phyloP scores from a whole-genome alignment of 768 basidiomycete genomes.

The Lepiota subincarnata region DNA sequence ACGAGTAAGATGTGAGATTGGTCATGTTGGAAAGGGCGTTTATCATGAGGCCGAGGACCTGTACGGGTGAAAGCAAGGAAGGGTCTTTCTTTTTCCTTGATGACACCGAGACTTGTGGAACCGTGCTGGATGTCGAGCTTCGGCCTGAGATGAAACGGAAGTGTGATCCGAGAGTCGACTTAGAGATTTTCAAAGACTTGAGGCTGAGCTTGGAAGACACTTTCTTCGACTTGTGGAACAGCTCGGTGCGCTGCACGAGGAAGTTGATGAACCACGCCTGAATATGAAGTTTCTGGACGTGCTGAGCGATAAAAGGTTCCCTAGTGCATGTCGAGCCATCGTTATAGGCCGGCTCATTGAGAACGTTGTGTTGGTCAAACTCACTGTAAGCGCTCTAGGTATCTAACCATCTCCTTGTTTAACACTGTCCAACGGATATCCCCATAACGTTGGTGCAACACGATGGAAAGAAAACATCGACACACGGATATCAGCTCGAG shows the following conservation, averaged over 20 bases:
- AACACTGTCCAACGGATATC: background rate
- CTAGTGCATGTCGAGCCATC: background rate
- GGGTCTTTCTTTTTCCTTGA: no score
- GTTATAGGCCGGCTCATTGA: no score
- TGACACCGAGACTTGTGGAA: no score
- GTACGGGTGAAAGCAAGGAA: background rate
- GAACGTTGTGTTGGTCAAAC: background rate
- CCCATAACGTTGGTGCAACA: background rate
- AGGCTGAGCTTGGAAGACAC: no score
- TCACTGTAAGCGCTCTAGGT: background rate
- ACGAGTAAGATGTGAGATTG: conserved; percentile 1
- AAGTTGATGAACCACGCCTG: conserved; percentile 39
- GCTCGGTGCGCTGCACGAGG: conserved; percentile 18
- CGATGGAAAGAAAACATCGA: background rate
- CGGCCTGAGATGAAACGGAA: no score
- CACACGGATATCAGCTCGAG: background rate
- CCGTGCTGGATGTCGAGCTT: no score
- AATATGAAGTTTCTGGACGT: conserved; percentile 31
- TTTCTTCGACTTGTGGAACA: background rate
- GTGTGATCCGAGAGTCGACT: no score
- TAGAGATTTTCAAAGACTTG: no score
- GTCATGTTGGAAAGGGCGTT: background rate
- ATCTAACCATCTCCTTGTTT: background rate
- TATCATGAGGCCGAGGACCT: background rate
- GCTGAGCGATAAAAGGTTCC: conserved; percentile 20